Evolutionary conservation across 116 monocot species (phyloP).

Genomic region (Posidonia oceanica): DNA sequence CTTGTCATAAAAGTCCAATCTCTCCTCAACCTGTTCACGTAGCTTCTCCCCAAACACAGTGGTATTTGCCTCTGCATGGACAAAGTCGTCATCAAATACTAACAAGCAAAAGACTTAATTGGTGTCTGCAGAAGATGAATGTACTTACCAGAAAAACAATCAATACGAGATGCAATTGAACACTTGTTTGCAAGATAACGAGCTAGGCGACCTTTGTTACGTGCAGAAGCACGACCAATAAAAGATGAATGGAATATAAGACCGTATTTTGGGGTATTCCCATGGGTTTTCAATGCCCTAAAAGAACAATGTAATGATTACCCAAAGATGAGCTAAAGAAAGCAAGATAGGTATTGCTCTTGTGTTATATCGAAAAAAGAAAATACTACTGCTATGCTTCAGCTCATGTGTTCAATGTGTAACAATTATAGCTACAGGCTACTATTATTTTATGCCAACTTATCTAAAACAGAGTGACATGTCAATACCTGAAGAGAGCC

Average conservation of each 20-base stretch:
- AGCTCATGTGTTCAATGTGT: no score
- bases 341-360: background rate
- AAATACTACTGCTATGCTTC: no score
- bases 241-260: conserved; percentile 93
- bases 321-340: background rate
- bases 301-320: no score
- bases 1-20: conserved; percentile 90
- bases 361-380: no score
- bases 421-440: no score
- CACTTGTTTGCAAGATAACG: conserved; percentile 97
- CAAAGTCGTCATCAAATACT: no score
- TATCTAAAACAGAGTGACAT: background rate
- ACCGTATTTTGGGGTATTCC: conserved; percentile 90
- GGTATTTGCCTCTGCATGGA: conserved; percentile 37
- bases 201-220: conserved; percentile 80
- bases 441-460: no score
- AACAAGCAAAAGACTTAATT: background rate
- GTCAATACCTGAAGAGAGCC: conserved; percentile 73
- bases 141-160: conserved; percentile 69
- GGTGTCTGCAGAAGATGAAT: background rate
- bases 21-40: conserved; percentile 88
- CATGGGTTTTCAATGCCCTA: conserved; percentile 68
- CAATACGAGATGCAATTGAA: conserved; percentile 90
- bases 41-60: conserved; percentile 75
- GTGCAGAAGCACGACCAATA: conserved; percentile 69